These are phyloP conservation scores for Cryptococcus depauperatus DNA, from an alignment of 1,284 basidiomycete genomes.

Conservation along the genomic window DNA sequence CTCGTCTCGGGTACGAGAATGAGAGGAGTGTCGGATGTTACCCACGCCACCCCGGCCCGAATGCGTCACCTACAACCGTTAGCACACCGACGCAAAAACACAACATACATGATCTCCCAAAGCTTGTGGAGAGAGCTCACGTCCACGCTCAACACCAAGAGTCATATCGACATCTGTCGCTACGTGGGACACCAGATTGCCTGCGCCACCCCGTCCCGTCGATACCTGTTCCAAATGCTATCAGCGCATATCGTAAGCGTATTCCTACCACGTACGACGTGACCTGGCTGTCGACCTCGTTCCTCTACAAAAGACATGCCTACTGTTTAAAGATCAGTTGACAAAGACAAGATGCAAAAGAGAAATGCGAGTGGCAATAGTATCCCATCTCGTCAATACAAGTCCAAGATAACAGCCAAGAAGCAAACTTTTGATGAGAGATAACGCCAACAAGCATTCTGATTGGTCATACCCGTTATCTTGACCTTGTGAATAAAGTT, in stretches of 20 bases:
- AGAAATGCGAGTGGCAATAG: neutral
- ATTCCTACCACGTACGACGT: conserved; percentile 5
- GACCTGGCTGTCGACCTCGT: conserved; percentile 22
- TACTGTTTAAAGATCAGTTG: conserved; percentile 12
- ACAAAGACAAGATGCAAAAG: neutral
- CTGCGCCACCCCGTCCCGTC: conserved; percentile 44
- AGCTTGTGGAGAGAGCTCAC: conserved; percentile 29
- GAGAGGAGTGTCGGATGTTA: conserved; percentile 37
- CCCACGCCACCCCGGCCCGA: conserved; percentile 45
- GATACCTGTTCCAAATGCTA: conserved; percentile 24
- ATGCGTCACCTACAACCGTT: conserved; percentile 28
- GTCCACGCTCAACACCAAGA: conserved; percentile 36
- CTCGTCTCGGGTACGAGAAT: conserved; percentile 31
- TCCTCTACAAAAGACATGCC: conserved; percentile 27
- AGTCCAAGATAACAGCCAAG: too few relatives aligned
- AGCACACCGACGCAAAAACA: neutral
- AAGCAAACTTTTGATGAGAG: too few relatives aligned
- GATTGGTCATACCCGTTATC: too few relatives aligned
- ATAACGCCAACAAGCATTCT: too few relatives aligned
- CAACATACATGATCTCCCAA: conserved; percentile 28
- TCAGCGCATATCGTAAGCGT: neutral
- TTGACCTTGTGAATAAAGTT: too few relatives aligned
- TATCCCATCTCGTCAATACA: too few relatives aligned
- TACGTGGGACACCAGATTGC: conserved; percentile 37
- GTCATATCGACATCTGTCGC: conserved; percentile 31